Evolutionary conservation across 169 alveolate genomes (phyloP), one percentile per base, ranked within the genome.

Genomic region (Amoebophrya sp.): DNA sequence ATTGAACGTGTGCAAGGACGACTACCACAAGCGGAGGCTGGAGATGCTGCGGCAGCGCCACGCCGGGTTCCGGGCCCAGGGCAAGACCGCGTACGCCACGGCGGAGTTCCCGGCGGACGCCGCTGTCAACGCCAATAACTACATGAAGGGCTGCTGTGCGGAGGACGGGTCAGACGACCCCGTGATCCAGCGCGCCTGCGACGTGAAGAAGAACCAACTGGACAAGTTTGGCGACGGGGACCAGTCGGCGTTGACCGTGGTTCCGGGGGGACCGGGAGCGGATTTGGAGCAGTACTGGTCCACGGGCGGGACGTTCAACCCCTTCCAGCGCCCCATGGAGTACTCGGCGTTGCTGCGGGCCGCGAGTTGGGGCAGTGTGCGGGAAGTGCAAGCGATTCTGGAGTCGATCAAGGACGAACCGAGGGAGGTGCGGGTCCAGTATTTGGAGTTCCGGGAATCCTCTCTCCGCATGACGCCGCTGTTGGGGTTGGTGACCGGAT

Each of bases 191-290:
- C 83, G 83, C 35, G 83, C 83, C 35, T 66, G 83, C 83, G 83
- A 66, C 83, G 83, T 66, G 83, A 7, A 25, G 83, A 25, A 25
- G 83, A 66, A 66, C 35, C 83, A 66, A 25, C 35, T 12, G 83
- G 83, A 66, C 83, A 66, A 12, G 83, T 66, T 7, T 66, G 83
- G 83, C 35, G 83, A 66, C 83, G 83, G 83, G 32, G 83, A 66
- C 83, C 83, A 66, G 83, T 12, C 35, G 35, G 83, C 29, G 12
- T 66, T 66, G 32, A 66, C 83, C 10, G 1, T n/a, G 10, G 35
- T 66, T 7, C 83, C 83, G 83, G 83, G 83, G 35, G 83, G 83
- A 0, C 83, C 83, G 35, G 83, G 83, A 0, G 83, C 83, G 35
- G 83, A 66, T 25, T n/a, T 66, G 83, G 83, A 66, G 83, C 83